Evolutionary conservation across 2,329 filamentous ascomycete species (phyloP).

Genomic region (Cytospora leucostoma): DNA sequence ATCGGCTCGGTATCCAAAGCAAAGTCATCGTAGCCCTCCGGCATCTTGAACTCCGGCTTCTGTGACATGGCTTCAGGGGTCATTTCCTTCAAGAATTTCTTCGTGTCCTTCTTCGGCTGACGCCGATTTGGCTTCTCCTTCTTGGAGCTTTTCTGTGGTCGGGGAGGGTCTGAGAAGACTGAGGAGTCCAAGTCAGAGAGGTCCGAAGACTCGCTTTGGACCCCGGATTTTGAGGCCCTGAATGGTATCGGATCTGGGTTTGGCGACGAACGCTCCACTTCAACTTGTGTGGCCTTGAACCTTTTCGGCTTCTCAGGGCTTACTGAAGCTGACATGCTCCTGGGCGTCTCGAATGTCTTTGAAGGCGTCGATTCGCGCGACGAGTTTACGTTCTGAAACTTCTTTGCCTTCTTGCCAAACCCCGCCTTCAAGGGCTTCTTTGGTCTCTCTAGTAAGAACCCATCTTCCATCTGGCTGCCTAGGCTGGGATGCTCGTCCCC

Average conservation of each 20-base stretch:
- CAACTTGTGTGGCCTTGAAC: conserved; percentile 21
- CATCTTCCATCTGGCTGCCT: conserved; percentile 20
- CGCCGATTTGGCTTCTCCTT: neutral
- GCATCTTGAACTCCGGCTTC: conserved; percentile 22
- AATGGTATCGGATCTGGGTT: neutral
- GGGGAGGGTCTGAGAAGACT: conserved; percentile 14
- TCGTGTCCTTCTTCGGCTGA: conserved; percentile 3
- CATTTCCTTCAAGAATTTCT: neutral
- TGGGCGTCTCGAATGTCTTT: neutral
- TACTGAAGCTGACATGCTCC: conserved; percentile 11
- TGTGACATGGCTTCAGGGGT: conserved; percentile 18
- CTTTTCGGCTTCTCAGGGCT: conserved; percentile 19
- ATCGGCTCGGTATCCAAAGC: neutral
- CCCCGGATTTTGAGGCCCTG: neutral
- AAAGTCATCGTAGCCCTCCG: conserved; percentile 21
- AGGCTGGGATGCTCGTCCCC: neutral
- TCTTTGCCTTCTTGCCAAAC: conserved; percentile 17
- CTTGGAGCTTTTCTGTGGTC: neutral
- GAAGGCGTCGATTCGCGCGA: conserved; percentile 8
- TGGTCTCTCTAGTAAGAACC: conserved; percentile 6
- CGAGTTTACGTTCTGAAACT: neutral
- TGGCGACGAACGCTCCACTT: conserved; percentile 10
- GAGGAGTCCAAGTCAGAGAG: conserved; percentile 18
- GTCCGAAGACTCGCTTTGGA: conserved; percentile 5
- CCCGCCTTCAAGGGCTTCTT: neutral